Evolutionary conservation across 768 basidiomycete species (phyloP).

Genomic region (Kwoniella bestiolae): DNA sequence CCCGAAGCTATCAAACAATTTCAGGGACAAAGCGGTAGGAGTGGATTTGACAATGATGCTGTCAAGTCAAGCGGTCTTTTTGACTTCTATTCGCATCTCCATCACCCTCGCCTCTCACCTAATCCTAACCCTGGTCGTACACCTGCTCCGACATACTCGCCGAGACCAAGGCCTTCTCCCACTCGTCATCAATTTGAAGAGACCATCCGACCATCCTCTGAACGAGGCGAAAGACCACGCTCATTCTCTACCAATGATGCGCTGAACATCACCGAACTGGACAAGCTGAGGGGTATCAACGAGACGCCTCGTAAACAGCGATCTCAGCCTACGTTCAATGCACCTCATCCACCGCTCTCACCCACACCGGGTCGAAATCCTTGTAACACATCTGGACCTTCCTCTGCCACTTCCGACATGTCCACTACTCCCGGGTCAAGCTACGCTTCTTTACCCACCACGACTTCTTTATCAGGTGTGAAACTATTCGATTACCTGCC

Average conservation of each 20-base stretch:
- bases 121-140: neutral
- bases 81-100: neutral
- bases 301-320: conserved; percentile 4
- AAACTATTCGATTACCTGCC: conserved; percentile 32
- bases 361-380: neutral
- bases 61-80: neutral
- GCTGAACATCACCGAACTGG: conserved; percentile 3
- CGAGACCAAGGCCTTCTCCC: neutral
- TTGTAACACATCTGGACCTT: neutral
- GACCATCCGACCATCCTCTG: conserved; percentile 3
- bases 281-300: neutral
- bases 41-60: neutral
- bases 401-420: neutral
- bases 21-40: neutral
- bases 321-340: neutral
- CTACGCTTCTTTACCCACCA: neutral
- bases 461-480: neutral
- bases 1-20: neutral
- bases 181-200: neutral
- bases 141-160: neutral
- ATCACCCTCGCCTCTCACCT: too few relatives aligned
- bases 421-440: neutral
- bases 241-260: conserved; percentile 10
- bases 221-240: neutral
- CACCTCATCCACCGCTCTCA: neutral